Base-by-base conservation (phyloP, 768 basidiomycete species). In the Saitozyma sp. region DNA sequence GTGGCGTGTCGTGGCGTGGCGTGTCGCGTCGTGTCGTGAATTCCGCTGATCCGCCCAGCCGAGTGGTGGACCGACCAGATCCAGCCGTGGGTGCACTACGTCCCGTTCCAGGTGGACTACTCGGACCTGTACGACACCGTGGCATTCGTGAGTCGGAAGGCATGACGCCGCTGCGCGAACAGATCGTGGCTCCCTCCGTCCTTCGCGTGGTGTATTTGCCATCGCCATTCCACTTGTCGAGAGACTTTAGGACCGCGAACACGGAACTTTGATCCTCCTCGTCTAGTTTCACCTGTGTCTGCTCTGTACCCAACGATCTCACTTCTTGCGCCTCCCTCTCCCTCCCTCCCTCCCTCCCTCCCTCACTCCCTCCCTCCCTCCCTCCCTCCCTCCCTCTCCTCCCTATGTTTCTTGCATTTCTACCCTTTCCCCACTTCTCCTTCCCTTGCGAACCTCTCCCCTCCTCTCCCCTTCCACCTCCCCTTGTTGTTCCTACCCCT, bases 61-160 rank as follows among this genome's bases (percentile, higher is more conserved):
- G 74, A 75, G 64, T 73, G 76, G 76, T 79, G 76, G 74, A 75
- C 67, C 16, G 70, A 76, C 16, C 57, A 76, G 7, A 75, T 75
- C 29, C 74, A 79, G 58, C 75, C 78, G 0, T 79, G 78, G 78
- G 68, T 79, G 19, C 78, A 79, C 50, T 78, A 76, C 56, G 64
- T 78, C 7, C 76, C 76, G 2, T 51, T 78, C 37, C 70, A 78
- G 62, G 37, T 78, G 42, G 74, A 76, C 56, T 76, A 69, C 45
- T 63, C 61, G 14, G 76, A 77, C 54, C 56, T 77, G 42, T 69
- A 74, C 61, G 76, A 77, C 50, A 59, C 63, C 6, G 37, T 77
- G 38, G 62, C 64, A n/a, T 77, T 74, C 56, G 68, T 72, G 42
- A 62, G 68, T 68, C 4, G 7, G 19, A 2, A 8, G 13, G 13